phyloP scores from a whole-genome alignment of 2,329 filamentous ascomycete species.

The Trichoderma harzianum region DNA sequence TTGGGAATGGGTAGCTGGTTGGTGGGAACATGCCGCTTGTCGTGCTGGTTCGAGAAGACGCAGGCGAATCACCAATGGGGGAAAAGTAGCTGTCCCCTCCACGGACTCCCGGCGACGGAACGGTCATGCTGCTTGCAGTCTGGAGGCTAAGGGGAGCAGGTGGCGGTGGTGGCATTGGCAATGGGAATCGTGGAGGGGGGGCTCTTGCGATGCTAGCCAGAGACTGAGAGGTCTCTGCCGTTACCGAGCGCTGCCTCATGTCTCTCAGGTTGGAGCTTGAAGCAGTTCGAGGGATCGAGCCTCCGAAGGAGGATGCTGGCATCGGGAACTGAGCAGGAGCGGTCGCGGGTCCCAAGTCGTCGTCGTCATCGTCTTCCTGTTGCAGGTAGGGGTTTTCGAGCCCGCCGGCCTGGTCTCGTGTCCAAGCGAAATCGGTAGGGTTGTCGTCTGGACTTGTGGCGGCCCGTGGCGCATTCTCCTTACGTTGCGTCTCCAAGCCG shows the following conservation, averaged over 20 bases:
- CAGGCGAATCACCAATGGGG: slow-evolving; percentile 74
- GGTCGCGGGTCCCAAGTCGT: slow-evolving; percentile 43
- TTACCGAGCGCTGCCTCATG: slow-evolving; percentile 71
- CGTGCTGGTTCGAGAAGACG: slow-evolving; percentile 70
- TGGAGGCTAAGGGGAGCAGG: slow-evolving; percentile 64
- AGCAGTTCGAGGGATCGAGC: slow-evolving; percentile 40
- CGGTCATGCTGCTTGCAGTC: slow-evolving; percentile 42
- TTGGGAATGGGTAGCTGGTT: slow-evolving; percentile 65
- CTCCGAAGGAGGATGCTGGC: slow-evolving; percentile 25
- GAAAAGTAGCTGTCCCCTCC: slow-evolving; percentile 90
- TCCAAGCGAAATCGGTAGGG: slow-evolving; percentile 76
- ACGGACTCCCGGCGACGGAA: slow-evolving; percentile 59
- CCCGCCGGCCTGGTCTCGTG: slow-evolving; percentile 61
- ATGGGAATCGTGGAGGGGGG: slow-evolving; percentile 69
- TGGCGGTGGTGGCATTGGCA: slow-evolving; percentile 51
- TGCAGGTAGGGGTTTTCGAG: slow-evolving; percentile 80
- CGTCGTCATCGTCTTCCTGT: slow-evolving; percentile 61
- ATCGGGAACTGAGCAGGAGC: slow-evolving; percentile 37
- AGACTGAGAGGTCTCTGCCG: slow-evolving; percentile 64
- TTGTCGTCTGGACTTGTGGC: slow-evolving; percentile 45
- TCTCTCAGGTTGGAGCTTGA: slow-evolving; percentile 75
- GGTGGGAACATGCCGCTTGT: slow-evolving; percentile 67
- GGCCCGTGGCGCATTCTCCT: slow-evolving; percentile 53
- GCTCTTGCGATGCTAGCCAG: slow-evolving; percentile 55
- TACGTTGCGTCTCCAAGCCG: slow-evolving; percentile 74